Conservation (phyloP, 1,139 yeast species). For the Magnusiomyces magnusii region DNA sequence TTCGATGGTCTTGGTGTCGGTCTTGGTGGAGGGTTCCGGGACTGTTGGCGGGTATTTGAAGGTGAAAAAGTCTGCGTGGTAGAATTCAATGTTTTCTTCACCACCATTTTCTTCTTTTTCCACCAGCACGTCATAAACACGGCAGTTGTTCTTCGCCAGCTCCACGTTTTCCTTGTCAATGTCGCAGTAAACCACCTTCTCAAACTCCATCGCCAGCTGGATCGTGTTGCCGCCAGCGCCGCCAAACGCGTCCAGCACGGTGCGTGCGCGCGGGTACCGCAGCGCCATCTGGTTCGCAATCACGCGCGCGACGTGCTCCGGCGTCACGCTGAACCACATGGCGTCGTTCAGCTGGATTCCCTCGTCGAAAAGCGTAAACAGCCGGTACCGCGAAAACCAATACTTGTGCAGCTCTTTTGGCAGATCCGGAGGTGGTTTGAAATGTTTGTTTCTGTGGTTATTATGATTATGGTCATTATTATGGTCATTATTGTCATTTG, state of each 20-base stretch:
- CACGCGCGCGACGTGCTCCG: conserved; percentile 57
- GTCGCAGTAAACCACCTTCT: conserved; percentile 20
- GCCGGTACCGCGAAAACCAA: conserved; percentile 51
- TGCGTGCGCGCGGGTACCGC: conserved; percentile 43
- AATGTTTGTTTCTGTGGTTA: conserved; percentile 2
- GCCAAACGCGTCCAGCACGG: conserved; percentile 64
- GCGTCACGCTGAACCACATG: conserved; percentile 89
- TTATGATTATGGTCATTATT: not conserved
- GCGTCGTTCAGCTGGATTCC: conserved; percentile 70
- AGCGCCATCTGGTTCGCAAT: conserved; percentile 50
- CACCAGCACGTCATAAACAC: not conserved
- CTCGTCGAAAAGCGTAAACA: conserved; percentile 56
- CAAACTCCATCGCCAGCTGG: conserved; percentile 61
- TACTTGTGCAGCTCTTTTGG: conserved; percentile 35
- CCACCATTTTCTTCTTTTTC: not conserved
- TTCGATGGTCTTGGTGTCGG: too few species aligned
- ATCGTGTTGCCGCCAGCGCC: conserved; percentile 97
- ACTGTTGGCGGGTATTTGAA: conserved; percentile 21
- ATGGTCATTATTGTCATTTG: not conserved
- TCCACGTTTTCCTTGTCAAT: not conserved
- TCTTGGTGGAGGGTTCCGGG: too few species aligned
- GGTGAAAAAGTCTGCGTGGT: conserved; percentile 23
- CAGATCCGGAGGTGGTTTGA: conserved; percentile 9
- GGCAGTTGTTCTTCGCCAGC: not conserved
- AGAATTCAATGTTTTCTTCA: conserved; percentile 20